phyloP scores from a whole-genome alignment of 352 stramenopile species.

The Thalassiosira mediterranea region DNA sequence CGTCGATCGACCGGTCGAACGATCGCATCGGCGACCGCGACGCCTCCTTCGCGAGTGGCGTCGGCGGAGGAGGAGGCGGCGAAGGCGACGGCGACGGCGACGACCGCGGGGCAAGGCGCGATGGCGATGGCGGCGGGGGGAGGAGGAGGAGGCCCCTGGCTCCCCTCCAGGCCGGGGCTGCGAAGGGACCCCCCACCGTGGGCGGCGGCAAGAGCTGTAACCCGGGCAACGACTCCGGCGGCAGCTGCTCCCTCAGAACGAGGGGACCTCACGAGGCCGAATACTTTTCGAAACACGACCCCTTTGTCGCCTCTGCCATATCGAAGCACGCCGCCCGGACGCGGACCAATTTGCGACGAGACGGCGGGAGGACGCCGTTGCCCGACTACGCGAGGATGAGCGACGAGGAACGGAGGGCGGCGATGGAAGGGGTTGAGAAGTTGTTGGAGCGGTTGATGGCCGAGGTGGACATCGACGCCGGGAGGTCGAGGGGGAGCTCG shows the following conservation, averaged over 20 bases:
- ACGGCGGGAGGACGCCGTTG: not conserved
- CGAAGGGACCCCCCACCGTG: not conserved
- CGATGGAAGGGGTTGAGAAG: conserved; percentile 11
- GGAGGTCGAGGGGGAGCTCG: not conserved
- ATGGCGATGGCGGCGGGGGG: not conserved
- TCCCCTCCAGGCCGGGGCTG: not conserved
- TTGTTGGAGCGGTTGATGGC: conserved; percentile 22
- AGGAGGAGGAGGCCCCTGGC: not conserved
- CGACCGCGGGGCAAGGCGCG: not conserved
- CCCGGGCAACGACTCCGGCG: not conserved
- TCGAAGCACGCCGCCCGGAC: not conserved
- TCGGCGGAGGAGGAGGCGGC: too few relatives aligned
- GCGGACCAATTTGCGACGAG: not conserved
- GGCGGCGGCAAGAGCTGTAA: not conserved
- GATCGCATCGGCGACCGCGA: too few relatives aligned
- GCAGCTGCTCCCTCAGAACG: not conserved
- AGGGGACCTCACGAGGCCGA: conserved; percentile 25
- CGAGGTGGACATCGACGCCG: not conserved
- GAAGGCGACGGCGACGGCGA: not conserved
- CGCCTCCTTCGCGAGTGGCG: too few relatives aligned
- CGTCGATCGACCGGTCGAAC: too few relatives aligned
- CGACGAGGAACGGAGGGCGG: not conserved
- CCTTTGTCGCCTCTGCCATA: conserved; percentile 18
- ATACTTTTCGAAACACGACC: conserved; percentile 29
- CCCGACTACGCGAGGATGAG: conserved; percentile 18